Conservation (phyloP, 148 eudicot species). For the Gaultheria prostrata region DNA sequence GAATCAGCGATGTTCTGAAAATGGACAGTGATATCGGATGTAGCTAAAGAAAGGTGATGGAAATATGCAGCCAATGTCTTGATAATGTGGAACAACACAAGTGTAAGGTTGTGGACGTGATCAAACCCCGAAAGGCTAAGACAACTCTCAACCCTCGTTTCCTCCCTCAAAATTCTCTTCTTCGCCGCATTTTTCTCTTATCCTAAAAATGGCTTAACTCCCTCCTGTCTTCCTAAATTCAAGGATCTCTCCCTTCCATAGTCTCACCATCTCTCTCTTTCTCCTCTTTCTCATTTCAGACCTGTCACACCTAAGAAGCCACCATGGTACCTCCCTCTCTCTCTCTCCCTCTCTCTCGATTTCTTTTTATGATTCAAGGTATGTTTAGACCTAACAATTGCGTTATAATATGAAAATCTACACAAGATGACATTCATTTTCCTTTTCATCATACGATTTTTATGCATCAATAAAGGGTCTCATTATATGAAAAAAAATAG, state of each 20-base stretch:
- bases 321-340: slow-evolving; percentile 25
- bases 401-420: background rate
- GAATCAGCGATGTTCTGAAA: no score
- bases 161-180: slow-evolving; percentile 11
- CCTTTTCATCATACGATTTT: background rate
- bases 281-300: slow-evolving; percentile 18
- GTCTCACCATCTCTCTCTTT: slow-evolving; percentile 1
- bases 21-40: background rate
- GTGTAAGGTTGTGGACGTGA: slow-evolving; percentile 26
- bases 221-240: slow-evolving; percentile 33
- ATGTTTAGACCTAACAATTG: background rate
- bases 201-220: slow-evolving; percentile 25
- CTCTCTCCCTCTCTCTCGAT: background rate
- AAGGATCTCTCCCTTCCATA: slow-evolving; percentile 31
- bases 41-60: background rate
- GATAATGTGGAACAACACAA: background rate
- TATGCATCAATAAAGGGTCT: background rate
- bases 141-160: slow-evolving; percentile 19
- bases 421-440: background rate
- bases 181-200: slow-evolving; percentile 40
- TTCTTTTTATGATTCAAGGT: background rate
- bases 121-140: slow-evolving; percentile 8
- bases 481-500: background rate
- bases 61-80: background rate
- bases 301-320: slow-evolving; percentile 1